A percentile compares a stretch with the other conserved stretches of the same genome.
Conservation (phyloP, 805 yeast species). For the Kluyveromyces nonfermentans region DNA sequence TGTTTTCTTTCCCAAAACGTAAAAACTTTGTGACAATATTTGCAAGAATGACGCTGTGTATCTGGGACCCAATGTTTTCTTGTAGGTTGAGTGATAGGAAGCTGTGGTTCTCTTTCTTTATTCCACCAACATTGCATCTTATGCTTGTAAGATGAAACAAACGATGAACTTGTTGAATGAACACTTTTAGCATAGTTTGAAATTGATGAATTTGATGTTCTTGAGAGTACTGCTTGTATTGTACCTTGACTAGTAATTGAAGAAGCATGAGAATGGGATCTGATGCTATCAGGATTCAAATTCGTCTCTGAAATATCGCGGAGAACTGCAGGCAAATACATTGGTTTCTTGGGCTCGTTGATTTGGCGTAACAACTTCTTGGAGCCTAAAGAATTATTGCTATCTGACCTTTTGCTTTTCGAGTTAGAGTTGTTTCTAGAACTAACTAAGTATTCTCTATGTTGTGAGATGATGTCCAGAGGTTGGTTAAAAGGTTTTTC, state of each 20-base stretch:
- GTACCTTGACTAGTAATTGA: conserved; percentile 1
- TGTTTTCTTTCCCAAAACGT: conserved; percentile 73
- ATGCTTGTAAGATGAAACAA: conserved; percentile 7
- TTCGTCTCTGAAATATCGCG: conserved; percentile 40
- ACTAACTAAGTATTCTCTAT: conserved; percentile 6
- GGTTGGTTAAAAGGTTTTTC: conserved; percentile 9
- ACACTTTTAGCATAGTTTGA: conserved; percentile 16
- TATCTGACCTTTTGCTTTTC: background rate
- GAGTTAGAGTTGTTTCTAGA: background rate
- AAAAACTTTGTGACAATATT: conserved; percentile 57
- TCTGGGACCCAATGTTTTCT: conserved; percentile 71
- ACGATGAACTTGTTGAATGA: conserved; percentile 19
- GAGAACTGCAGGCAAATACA: conserved; percentile 86
- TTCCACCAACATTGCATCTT: conserved; percentile 5
- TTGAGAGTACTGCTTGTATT: conserved; percentile 20
- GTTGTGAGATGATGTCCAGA: conserved; percentile 12
- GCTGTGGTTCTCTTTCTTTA: background rate
- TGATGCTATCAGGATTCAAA: conserved; percentile 33
- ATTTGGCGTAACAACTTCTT: conserved; percentile 47
- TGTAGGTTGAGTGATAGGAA: conserved; percentile 33
- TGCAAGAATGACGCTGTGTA: conserved; percentile 51
- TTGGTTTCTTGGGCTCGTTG: conserved; percentile 72
- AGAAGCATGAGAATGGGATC: conserved; percentile 12
- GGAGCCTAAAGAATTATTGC: conserved; percentile 3
- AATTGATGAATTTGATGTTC: conserved; percentile 20